These are phyloP conservation scores for Arthonia radiata DNA, from an alignment of 495 filamentous ascomycete genomes.

Conservation along the genomic window DNA sequence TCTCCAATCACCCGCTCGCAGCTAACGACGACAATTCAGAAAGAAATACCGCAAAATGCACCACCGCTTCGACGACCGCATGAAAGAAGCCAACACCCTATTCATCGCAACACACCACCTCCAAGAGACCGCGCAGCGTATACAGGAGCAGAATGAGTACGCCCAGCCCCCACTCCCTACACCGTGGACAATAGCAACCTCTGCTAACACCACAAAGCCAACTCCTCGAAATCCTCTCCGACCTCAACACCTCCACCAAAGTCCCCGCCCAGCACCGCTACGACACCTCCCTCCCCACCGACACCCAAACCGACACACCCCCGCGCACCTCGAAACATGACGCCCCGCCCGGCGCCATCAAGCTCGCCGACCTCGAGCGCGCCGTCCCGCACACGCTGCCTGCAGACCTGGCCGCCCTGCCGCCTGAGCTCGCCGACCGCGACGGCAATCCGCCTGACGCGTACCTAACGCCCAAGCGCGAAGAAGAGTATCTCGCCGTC, in stretches of 20 bases:
- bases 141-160: constrained; percentile 74
- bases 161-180: constrained; percentile 1
- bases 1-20: not conserved
- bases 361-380: not conserved
- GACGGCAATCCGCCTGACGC: constrained; percentile 3
- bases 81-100: constrained; percentile 53
- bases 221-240: constrained; percentile 61
- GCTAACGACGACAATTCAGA: constrained; percentile 19
- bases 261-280: constrained; percentile 52
- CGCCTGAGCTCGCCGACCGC: constrained; percentile 4
- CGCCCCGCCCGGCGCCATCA: not conserved
- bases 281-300: constrained; percentile 17
- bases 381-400: constrained; percentile 2
- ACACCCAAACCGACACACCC: constrained; percentile 17
- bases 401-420: constrained; percentile 11
- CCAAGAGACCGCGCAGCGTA: constrained; percentile 43
- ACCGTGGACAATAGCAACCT: too few species aligned
- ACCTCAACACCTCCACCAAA: constrained; percentile 57
- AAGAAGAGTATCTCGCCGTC: constrained; percentile 53
- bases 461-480: constrained; percentile 50
- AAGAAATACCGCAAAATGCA: constrained; percentile 94
- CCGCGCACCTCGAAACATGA: constrained; percentile 10
- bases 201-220: constrained; percentile 32
- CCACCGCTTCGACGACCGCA: constrained; percentile 57
- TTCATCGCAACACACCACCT: constrained; percentile 58